phyloP scores from a whole-genome alignment of 331 rosid species.

The Pyracantha coccinea region DNA sequence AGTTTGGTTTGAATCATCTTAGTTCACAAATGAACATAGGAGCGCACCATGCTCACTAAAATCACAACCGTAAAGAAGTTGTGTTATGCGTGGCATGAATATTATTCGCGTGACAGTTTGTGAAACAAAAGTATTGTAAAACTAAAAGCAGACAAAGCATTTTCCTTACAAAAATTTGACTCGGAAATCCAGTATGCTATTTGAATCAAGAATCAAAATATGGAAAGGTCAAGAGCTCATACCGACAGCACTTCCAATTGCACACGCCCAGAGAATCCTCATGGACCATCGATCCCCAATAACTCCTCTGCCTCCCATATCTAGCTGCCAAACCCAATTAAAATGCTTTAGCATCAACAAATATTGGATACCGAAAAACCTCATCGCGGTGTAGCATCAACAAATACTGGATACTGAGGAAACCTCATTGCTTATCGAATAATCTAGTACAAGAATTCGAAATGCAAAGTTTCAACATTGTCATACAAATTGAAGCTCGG shows the following conservation, averaged over 20 bases:
- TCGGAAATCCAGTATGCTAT: background rate
- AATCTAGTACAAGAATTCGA: background rate
- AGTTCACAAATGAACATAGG: background rate
- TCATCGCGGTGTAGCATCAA: background rate
- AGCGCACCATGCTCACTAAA: background rate
- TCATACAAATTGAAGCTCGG: background rate
- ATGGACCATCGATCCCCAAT: constrained; percentile 51
- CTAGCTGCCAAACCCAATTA: constrained; percentile 14
- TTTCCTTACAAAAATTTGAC: background rate
- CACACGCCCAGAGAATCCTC: constrained; percentile 53
- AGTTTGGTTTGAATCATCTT: background rate
- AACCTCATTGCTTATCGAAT: background rate
- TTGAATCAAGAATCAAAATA: background rate
- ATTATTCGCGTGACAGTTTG: background rate
- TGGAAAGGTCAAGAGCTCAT: constrained; percentile 7
- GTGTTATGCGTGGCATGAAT: background rate
- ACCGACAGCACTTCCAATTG: constrained; percentile 46
- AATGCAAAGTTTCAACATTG: background rate
- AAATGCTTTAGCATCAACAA: background rate
- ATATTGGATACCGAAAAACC: background rate
- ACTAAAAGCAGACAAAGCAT: background rate
- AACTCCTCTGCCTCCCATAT: constrained; percentile 45
- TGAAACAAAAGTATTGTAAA: background rate
- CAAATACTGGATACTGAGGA: background rate
- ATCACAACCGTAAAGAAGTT: background rate